Evolutionary conservation across 441 rosid species (phyloP), one percentile per base, ranked within the genome.

Genomic region (Geranium incanum): DNA sequence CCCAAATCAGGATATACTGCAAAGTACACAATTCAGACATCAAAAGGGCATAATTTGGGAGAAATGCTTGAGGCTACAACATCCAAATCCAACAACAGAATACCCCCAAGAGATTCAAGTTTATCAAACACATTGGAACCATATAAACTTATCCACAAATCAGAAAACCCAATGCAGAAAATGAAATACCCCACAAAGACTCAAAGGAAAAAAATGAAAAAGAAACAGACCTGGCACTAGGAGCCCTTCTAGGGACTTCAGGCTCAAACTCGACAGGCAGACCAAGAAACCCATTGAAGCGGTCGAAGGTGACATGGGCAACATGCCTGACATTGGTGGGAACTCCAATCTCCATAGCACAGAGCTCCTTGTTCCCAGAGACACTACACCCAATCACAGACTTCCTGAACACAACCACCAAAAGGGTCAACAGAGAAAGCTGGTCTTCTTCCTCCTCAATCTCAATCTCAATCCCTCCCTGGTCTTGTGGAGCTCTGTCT

Each of bases 261-360:
- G 92, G 98, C 86, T 89, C 88, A 15, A 93, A 85, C 74, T 91
- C 98, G 59, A 87, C 76, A 48, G 98, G 98, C 74, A 93, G 86
- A 74, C 98, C 98, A 28, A 93, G 93, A 79, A 93, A 93, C 19
- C 98, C 98, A 72, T 91, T 83, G 74, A 93, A 93, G 39, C 93
- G 86, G 68, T 93, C 98, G 71, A 89, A 91, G 33, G 98, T 93
- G 74, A 91, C 97, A 74, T 93, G 97, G 21, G 96, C 89, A 72
- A 91, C 89, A 80, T 93, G 98, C 77, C 86, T 85, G 63, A 93
- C 97, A 75, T 91, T 93, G 48, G 90, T 87, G 18, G 98, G 98
- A 86, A 87, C 85, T 73, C 97, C 84, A 45, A 93, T 93, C 72
- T 93, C 97, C 84, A 88, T 72, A 50, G 87, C 78, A 59, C 85